Conservation (phyloP, 306 rosid species). For the Trifolium fragiferum region DNA sequence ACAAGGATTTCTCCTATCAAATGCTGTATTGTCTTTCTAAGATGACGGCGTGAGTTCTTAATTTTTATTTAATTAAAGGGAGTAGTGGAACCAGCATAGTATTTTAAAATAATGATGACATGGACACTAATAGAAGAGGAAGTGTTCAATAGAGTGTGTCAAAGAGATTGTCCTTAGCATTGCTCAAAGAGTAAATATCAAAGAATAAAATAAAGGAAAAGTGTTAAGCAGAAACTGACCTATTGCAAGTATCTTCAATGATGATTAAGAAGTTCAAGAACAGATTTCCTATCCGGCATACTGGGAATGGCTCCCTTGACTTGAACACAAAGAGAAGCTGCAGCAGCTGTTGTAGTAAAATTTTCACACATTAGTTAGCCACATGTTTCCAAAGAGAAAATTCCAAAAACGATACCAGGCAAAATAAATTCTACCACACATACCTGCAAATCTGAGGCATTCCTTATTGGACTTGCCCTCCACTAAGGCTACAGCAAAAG, state of each 20-base stretch:
- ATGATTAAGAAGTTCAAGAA: constrained; percentile 67
- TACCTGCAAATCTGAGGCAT: constrained; percentile 83
- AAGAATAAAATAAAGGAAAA: constrained; percentile 17
- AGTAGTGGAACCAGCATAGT: too few species aligned
- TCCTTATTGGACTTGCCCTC: constrained; percentile 80
- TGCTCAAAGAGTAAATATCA: neutral
- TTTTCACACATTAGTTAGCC: constrained; percentile 24
- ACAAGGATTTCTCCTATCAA: too few species aligned
- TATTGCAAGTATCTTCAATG: constrained; percentile 45
- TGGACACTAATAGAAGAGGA: too few species aligned
- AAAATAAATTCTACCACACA: constrained; percentile 17
- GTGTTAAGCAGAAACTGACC: constrained; percentile 38
- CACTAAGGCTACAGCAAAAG: constrained; percentile 87
- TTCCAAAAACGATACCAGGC: constrained; percentile 5
- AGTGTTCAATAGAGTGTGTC: too few species aligned
- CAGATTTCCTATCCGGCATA: constrained; percentile 87
- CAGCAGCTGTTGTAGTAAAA: constrained; percentile 68
- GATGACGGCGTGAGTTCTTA: too few species aligned
- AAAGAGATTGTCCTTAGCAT: too few species aligned
- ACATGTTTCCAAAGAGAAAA: constrained; percentile 2
- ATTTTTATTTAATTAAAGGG: too few species aligned
- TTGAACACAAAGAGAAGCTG: constrained; percentile 94
- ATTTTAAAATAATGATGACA: too few species aligned
- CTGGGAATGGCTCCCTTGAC: constrained; percentile 98
- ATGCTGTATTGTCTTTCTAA: too few species aligned